Evolutionary conservation across 352 stramenopile species (phyloP), one percentile per base, ranked within the genome.

Genomic region (Phytophthora podocarpi): DNA sequence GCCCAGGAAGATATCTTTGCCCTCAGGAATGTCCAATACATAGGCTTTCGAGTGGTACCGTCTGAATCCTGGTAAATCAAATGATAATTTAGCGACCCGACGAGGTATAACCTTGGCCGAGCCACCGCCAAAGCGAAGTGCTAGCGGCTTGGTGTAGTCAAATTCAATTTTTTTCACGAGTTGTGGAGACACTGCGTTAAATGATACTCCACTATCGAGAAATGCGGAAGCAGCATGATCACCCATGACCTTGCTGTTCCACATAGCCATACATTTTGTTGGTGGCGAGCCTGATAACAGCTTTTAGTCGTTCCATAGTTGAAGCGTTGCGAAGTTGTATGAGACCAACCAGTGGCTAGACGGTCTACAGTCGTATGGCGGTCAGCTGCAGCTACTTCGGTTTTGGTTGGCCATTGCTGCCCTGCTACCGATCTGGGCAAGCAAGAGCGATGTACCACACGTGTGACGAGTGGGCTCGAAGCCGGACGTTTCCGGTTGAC

Each of bases 221-320:
- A 59, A 51, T 11, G 51, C 11, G 13, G 39, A 50, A 9, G 21
- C 39, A 28, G 18, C 27, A 10, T 35, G 39, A 5, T 30, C 18
- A 15, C 5, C 21, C 1, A 41, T 37, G 23, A 36, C 48, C 48
- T 20, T 43, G 15, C n/a, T 51, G 39, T 30, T 59, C 39, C 15
- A 45, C 20, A n/a, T 43, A 59, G 23, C 27, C 35, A 57, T 57
- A 48, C 5, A 34, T 50, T 24, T n/a, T n/a, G n/a, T n/a, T n/a
- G n/a, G n/a, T n/a, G n/a, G n/a, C n/a, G n/a, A n/a, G n/a, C n/a
- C 9, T 47, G n/a, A 20, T 21, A 6, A 42, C 16, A 10, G 48
- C 35, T 46, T 57, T 46, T n/a, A 46, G 32, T 37, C 6, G n/a
- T n/a, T n/a, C 48, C 34, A 12, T 45, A 57, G 4, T 46, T 57